Conservation (phyloP, 345 rosid species). For the Citrus inodora region DNA sequence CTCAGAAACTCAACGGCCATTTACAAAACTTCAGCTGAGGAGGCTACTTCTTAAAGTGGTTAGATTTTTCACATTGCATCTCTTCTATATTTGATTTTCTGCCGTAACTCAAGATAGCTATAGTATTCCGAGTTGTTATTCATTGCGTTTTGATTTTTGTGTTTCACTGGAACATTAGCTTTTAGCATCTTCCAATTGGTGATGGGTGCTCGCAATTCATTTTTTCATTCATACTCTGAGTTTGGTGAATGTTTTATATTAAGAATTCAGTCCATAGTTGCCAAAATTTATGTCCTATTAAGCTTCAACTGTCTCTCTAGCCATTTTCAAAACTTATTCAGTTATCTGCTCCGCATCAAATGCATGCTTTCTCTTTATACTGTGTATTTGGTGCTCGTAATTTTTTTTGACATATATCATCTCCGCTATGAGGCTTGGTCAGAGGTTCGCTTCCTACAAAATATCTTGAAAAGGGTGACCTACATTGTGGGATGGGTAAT, state of each 20-base stretch:
- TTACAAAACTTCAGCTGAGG: too few species aligned
- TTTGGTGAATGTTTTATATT: neutral
- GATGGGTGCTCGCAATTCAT: neutral
- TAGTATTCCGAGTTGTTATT: too few species aligned
- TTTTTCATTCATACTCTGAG: neutral
- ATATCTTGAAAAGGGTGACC: constrained; percentile 10
- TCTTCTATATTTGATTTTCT: too few species aligned
- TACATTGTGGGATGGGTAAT: constrained; percentile 7
- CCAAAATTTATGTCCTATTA: neutral
- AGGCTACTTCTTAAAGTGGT: too few species aligned
- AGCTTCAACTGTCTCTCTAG: neutral
- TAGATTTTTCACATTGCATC: too few species aligned
- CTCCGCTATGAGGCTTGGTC: neutral
- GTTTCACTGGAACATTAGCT: neutral
- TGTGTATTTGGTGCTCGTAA: too few species aligned
- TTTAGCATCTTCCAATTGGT: too few species aligned
- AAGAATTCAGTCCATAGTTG: neutral
- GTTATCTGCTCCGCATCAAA: neutral
- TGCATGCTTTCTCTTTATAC: neutral
- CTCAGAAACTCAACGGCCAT: too few species aligned
- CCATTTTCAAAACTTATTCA: neutral
- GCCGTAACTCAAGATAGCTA: too few species aligned
- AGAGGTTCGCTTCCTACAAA: constrained; percentile 43
- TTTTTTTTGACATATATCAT: too few species aligned
- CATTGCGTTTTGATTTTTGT: too few species aligned